Percentiles rank a stretch among this genome's conserved stretches.
phyloP scores from a whole-genome alignment of 176 grass and related monocot genomes.

The Triticum monococcum region DNA sequence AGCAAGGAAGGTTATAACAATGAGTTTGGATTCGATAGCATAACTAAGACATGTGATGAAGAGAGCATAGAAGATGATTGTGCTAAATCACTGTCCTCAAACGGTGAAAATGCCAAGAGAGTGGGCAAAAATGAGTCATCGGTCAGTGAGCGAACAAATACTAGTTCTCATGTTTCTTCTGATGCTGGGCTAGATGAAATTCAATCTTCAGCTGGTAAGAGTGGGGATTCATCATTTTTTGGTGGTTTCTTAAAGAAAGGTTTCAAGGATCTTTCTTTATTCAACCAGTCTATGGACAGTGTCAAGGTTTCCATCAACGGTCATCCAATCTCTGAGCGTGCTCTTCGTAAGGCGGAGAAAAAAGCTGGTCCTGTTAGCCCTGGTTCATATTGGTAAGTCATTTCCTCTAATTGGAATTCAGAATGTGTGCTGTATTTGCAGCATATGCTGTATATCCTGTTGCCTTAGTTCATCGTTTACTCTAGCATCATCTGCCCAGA shows the following conservation, averaged over 20 bases:
- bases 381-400: conserved; percentile 90
- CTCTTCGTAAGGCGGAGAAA: conserved; percentile 78
- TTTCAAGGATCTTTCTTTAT: conserved; percentile 68
- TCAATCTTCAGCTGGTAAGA: conserved; percentile 48
- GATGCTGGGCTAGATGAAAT: conserved; percentile 54
- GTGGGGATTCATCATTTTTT: conserved; percentile 67
- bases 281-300: conserved; percentile 51
- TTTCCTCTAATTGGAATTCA: background rate
- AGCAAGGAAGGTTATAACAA: conserved; percentile 16
- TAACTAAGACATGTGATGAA: conserved; percentile 32
- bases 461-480: conserved; percentile 6
- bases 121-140: conserved; percentile 20
- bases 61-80: conserved; percentile 28
- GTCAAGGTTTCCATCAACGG: conserved; percentile 81
- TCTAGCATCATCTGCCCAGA: background rate
- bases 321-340: conserved; percentile 73
- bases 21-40: conserved; percentile 28
- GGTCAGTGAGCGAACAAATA: conserved; percentile 37
- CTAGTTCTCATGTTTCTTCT: conserved; percentile 44
- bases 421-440: background rate
- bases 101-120: conserved; percentile 14
- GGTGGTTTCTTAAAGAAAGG: conserved; percentile 71
- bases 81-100: conserved; percentile 17
- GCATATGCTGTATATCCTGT: conserved; percentile 4
- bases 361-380: conserved; percentile 71